phyloP scores from a whole-genome alignment of 2,329 filamentous ascomycete species.

The Fusarium haematococcum region DNA sequence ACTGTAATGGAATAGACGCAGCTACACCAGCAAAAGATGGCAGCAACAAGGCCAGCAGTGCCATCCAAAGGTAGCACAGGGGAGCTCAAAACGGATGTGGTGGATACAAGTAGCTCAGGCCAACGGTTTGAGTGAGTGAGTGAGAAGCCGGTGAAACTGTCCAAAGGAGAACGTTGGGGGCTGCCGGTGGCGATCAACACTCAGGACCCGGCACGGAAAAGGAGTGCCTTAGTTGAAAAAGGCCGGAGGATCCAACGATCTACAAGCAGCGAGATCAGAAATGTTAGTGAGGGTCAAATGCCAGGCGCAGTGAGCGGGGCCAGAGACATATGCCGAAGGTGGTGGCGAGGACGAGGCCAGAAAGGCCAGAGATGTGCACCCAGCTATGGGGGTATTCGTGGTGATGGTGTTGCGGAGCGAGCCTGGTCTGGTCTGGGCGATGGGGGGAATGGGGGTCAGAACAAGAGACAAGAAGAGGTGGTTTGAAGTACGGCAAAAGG shows the following conservation, averaged over 20 bases:
- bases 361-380: slow-evolving; percentile 1
- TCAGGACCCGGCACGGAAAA: slow-evolving; percentile 11
- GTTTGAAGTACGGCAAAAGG: background rate
- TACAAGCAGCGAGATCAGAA: background rate
- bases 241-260: background rate
- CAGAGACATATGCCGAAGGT: background rate
- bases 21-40: background rate
- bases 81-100: slow-evolving; percentile 11
- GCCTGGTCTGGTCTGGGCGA: background rate
- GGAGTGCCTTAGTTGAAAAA: slow-evolving; percentile 8
- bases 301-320: background rate
- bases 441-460: slow-evolving; percentile 8
- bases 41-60: background rate
- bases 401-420: slow-evolving; percentile 7
- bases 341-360: background rate
- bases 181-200: slow-evolving; percentile 30
- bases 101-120: slow-evolving; percentile 6
- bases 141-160: slow-evolving; percentile 23
- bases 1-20: slow-evolving; percentile 10
- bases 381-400: slow-evolving; percentile 6
- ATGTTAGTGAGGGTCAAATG: background rate
- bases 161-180: slow-evolving; percentile 27
- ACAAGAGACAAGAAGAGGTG: background rate
- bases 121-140: slow-evolving; percentile 6
- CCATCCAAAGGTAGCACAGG: slow-evolving; percentile 3